phyloP scores from a whole-genome alignment of 2,329 filamentous ascomycete species.

The Calonectria hongkongensis region DNA sequence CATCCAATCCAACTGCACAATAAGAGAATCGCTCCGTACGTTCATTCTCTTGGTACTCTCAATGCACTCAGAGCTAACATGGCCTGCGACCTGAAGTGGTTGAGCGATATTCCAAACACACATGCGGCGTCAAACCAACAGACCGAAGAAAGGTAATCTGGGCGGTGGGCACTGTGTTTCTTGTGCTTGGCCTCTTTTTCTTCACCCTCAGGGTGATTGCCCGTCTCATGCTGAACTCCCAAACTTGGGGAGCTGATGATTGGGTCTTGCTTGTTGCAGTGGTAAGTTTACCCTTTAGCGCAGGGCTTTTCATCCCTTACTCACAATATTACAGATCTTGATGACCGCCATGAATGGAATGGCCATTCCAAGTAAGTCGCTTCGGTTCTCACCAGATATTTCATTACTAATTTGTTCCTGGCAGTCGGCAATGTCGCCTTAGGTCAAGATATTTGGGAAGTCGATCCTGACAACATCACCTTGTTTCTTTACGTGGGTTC shows the following conservation, averaged over 20 bases:
- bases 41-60: not conserved
- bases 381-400: too few species aligned
- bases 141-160: slow-evolving; percentile 32
- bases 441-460: slow-evolving; percentile 38
- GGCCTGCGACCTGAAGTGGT: slow-evolving; percentile 3
- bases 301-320: not conserved
- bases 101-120: slow-evolving; percentile 33
- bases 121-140: slow-evolving; percentile 17
- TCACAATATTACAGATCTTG: slow-evolving; percentile 6
- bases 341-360: slow-evolving; percentile 30
- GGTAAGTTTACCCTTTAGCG: not conserved
- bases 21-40: slow-evolving; percentile 53
- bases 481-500: slow-evolving; percentile 35
- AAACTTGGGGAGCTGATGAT: slow-evolving; percentile 38
- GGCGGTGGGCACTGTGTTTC: slow-evolving; percentile 33
- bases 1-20: slow-evolving; percentile 45
- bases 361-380: slow-evolving; percentile 31
- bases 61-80: not conserved
- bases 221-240: slow-evolving; percentile 1
- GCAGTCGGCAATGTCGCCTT: slow-evolving; percentile 13
- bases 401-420: not conserved
- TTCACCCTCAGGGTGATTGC: slow-evolving; percentile 33
- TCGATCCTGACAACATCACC: slow-evolving; percentile 33
- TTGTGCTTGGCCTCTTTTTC: slow-evolving; percentile 29
- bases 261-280: slow-evolving; percentile 39